Evolutionary conservation across 805 yeast species (phyloP), one percentile per base, ranked within the genome.

Genomic region (Starmerella lactis-condensi): DNA sequence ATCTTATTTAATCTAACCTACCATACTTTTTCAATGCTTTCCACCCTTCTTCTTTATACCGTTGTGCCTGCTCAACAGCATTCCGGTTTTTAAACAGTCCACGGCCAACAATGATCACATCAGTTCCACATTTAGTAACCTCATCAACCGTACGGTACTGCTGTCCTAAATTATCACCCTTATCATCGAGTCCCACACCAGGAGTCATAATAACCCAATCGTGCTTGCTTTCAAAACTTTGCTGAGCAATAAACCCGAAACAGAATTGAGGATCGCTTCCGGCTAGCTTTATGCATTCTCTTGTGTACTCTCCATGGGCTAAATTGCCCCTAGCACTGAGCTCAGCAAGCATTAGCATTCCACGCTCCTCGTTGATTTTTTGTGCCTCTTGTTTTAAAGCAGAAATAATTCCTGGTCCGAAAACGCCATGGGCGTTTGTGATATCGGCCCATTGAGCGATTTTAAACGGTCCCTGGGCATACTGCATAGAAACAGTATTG

Each of bases 201-300:
- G 99, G 99, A 1, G 98, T 85, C 89, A 89, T 74, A 36, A 83
- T 69, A 24, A 89, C 57, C 94, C 95, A 89, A 57, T 89, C 98
- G 47, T 76, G 83, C 22, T 31, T 42, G 26, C 65, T 63, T 11
- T 83, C 45, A 78, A 83, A 77, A 36, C 73, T 72, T 48, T 68
- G 67, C 52, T 82, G 95, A 1, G 98, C 95, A 56, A 89, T 89
- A 53, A 85, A 89, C 0, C 99, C 99, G 56, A 89, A 75, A 19
- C 81, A 93, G 57, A 89, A 89, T 37, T 75, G 82, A 47, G 68
- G 73, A 56, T 85, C 93, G 17, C 71, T 53, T 49, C 77, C 75
- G 10, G 93, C 94, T 39, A 89, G 81, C 20, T 82, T 93, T 12
- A 89, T 77, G 1, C 96, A 83, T 46, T 76, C 66, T 36, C 62